Percentiles rank a stretch among this genome's conserved stretches.
phyloP scores from a whole-genome alignment of 2,329 filamentous ascomycete species.

The Xylariaceae sp. region DNA sequence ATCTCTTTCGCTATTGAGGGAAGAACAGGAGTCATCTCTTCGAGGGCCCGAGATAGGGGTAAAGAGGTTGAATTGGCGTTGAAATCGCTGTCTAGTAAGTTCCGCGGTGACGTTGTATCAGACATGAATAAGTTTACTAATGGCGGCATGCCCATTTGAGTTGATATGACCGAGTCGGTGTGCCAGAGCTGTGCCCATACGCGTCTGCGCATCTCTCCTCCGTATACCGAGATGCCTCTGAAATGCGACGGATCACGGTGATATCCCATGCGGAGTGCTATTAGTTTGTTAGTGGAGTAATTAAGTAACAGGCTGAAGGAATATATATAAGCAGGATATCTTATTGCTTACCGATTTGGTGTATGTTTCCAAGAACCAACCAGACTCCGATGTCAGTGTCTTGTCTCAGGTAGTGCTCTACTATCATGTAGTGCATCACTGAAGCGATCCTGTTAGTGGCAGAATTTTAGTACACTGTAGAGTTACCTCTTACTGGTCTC shows the following conservation, averaged over 20 bases:
- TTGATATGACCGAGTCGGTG: conserved; percentile 50
- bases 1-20: conserved; percentile 50
- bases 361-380: neutral
- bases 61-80: conserved; percentile 44
- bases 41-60: conserved; percentile 43
- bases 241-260: conserved; percentile 43
- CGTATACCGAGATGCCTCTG: conserved; percentile 39
- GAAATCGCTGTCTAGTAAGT: conserved; percentile 52
- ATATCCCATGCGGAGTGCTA: conserved; percentile 42
- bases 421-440: neutral
- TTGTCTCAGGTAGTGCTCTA: neutral
- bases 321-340: neutral
- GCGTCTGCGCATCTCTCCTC: conserved; percentile 41
- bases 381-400: neutral
- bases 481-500: neutral
- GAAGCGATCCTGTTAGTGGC: neutral
- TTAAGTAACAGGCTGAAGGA: neutral
- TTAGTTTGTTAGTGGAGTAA: too few relatives aligned
- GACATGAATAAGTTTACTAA: conserved; percentile 44
- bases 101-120: conserved; percentile 47
- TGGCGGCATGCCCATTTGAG: conserved; percentile 48
- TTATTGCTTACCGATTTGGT: neutral
- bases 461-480: neutral
- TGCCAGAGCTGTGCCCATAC: conserved; percentile 43
- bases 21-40: conserved; percentile 46